A percentile compares a stretch with the other conserved stretches of the same genome.
Conservation (phyloP, 2,329 filamentous ascomycete species). For the Microcera coccophila region DNA sequence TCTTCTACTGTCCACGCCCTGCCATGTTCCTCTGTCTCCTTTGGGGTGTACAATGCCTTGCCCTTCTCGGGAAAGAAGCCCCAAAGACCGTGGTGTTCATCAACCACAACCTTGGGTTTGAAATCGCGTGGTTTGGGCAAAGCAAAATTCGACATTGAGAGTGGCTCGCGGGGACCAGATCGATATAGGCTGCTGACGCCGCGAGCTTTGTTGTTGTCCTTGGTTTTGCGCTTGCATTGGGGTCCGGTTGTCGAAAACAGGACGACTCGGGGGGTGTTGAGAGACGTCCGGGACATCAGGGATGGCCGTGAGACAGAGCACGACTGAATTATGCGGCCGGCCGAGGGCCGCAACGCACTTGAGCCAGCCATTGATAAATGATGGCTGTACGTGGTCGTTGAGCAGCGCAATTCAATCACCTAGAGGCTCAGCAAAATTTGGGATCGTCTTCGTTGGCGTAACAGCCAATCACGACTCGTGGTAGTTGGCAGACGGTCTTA, state of each 20-base stretch:
- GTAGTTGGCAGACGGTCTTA: conserved; percentile 13
- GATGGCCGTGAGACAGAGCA: conserved; percentile 12
- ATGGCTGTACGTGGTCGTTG: conserved; percentile 14
- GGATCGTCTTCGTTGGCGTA: conserved; percentile 6
- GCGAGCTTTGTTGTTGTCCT: conserved; percentile 75
- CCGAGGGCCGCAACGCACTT: conserved; percentile 26
- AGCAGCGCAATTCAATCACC: conserved; percentile 13
- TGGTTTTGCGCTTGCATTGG: conserved; percentile 47
- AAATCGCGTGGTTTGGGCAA: conserved; percentile 67
- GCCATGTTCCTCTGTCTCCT: conserved; percentile 68
- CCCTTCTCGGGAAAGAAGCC: conserved; percentile 77
- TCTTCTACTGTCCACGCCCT: conserved; percentile 82
- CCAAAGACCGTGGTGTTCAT: conserved; percentile 83
- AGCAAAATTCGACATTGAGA: conserved; percentile 67
- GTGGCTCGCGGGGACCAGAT: conserved; percentile 69
- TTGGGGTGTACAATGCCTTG: conserved; percentile 66
- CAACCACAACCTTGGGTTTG: conserved; percentile 55
- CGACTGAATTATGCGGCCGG: conserved; percentile 21
- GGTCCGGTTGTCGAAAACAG: conserved; percentile 54
- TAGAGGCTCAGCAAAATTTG: conserved; percentile 20
- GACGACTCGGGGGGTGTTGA: conserved; percentile 17
- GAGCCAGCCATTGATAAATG: conserved; percentile 28
- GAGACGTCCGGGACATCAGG: conserved; percentile 9
- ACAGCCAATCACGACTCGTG: background rate
- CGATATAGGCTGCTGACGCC: conserved; percentile 78